Conservation (phyloP, 495 filamentous ascomycete species). For the Sphaerosporella brunnea region DNA sequence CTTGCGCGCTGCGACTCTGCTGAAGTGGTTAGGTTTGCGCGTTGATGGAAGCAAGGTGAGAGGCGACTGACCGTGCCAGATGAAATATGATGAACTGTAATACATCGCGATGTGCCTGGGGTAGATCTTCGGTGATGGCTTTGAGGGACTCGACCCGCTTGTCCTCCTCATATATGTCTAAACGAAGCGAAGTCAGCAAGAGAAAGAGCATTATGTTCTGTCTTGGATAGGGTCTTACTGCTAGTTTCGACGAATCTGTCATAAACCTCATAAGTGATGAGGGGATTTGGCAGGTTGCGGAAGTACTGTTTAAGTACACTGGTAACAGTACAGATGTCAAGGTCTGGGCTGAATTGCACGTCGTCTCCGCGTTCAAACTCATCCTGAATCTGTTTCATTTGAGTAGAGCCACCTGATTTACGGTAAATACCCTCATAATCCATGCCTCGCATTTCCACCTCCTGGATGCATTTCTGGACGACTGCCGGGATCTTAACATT, state of each 20-base stretch:
- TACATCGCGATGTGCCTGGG: conserved; percentile 64
- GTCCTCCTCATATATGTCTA: conserved; percentile 36
- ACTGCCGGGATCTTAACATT: conserved; percentile 76
- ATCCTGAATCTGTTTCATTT: conserved; percentile 70
- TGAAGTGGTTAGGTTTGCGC: conserved; percentile 5
- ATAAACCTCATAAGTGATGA: conserved; percentile 87
- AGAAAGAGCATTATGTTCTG: neutral
- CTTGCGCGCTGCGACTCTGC: conserved; percentile 62
- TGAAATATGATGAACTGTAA: conserved; percentile 93
- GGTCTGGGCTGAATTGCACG: conserved; percentile 77
- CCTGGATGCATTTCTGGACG: conserved; percentile 86
- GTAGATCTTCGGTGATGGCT: conserved; percentile 54
- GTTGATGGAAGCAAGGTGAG: neutral
- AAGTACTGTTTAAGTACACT: conserved; percentile 96
- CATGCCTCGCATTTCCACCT: conserved; percentile 94
- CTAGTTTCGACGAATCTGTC: conserved; percentile 69
- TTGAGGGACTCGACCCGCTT: conserved; percentile 51
- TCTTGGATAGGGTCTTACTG: too few species aligned
- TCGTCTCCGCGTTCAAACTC: conserved; percentile 73
- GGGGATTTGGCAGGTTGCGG: conserved; percentile 73
- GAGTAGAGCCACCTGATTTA: conserved; percentile 79
- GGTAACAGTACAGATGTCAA: conserved; percentile 94
- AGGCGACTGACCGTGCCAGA: conserved; percentile 35
- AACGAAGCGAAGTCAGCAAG: neutral
- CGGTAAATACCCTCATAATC: conserved; percentile 96